Conservation (phyloP, 768 basidiomycete genomes). For the Scleroderma bovista region DNA sequence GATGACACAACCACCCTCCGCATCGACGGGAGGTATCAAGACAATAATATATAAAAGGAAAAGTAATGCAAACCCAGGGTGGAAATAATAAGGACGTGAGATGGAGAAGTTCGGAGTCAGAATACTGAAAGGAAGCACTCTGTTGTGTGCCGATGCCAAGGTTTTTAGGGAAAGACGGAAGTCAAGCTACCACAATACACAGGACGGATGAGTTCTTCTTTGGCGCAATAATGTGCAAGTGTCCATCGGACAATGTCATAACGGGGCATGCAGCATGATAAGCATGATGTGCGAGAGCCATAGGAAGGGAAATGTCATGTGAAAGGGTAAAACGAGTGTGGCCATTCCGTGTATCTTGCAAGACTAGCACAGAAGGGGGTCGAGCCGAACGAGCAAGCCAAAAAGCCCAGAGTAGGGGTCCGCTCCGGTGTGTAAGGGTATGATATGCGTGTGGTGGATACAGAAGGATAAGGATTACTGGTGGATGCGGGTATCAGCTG, state of each 20-base stretch:
- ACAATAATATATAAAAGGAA: neutral
- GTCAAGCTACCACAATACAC: conserved; percentile 6
- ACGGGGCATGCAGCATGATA: conserved; percentile 11
- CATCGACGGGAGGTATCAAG: neutral
- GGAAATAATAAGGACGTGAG: too few relatives aligned
- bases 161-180: conserved; percentile 6
- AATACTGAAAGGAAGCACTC: conserved; percentile 8
- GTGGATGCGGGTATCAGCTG: conserved; percentile 24
- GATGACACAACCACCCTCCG: neutral
- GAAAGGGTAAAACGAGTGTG: neutral
- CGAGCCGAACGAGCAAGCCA: conserved; percentile 2
- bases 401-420: conserved; percentile 13
- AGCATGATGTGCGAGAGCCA: neutral
- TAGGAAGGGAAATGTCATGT: neutral
- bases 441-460: conserved; percentile 29
- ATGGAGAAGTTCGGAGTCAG: conserved; percentile 1
- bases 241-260: conserved; percentile 27
- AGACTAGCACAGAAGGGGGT: conserved; percentile 3
- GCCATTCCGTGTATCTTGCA: conserved; percentile 1
- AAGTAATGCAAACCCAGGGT: neutral
- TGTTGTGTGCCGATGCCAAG: neutral
- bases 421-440: conserved; percentile 17
- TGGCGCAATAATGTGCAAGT: conserved; percentile 19
- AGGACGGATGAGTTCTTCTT: conserved; percentile 8
- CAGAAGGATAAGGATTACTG: conserved; percentile 27